Percentiles rank a stretch among this genome's conserved stretches.
Conservation (phyloP, 108 stramenopile species). For the Skeletonema marinoi region DNA sequence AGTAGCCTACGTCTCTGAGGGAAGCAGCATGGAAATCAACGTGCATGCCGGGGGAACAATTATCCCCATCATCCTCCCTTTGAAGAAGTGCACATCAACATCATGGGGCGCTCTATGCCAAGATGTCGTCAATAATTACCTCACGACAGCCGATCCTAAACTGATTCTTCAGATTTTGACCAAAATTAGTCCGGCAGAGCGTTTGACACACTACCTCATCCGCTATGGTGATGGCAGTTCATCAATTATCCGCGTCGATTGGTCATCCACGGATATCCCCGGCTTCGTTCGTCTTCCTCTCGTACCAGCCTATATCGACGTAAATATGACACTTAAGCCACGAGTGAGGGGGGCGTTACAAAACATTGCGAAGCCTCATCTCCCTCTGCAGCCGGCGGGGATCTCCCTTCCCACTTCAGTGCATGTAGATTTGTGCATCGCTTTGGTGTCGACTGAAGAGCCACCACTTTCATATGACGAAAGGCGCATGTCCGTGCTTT, state of each 20-base stretch:
- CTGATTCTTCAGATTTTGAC: not conserved
- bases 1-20: too few relatives aligned
- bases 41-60: not conserved
- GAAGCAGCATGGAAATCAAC: not conserved
- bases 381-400: not conserved
- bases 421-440: not conserved
- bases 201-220: not conserved
- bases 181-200: not conserved
- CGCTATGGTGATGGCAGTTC: not conserved
- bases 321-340: not conserved
- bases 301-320: not conserved
- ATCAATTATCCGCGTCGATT: not conserved
- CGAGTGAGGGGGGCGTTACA: not conserved
- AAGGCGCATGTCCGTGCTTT: not conserved
- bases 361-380: not conserved
- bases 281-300: not conserved
- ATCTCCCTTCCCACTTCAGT: not conserved
- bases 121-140: not conserved
- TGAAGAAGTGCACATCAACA: not conserved
- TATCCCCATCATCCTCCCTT: not conserved
- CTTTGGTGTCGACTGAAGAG: not conserved
- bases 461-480: not conserved
- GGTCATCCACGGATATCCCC: not conserved
- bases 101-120: not conserved
- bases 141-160: not conserved